These are phyloP conservation scores for Phytopythium ostracodes DNA, from an alignment of 352 stramenopile species.

Conservation along the genomic window DNA sequence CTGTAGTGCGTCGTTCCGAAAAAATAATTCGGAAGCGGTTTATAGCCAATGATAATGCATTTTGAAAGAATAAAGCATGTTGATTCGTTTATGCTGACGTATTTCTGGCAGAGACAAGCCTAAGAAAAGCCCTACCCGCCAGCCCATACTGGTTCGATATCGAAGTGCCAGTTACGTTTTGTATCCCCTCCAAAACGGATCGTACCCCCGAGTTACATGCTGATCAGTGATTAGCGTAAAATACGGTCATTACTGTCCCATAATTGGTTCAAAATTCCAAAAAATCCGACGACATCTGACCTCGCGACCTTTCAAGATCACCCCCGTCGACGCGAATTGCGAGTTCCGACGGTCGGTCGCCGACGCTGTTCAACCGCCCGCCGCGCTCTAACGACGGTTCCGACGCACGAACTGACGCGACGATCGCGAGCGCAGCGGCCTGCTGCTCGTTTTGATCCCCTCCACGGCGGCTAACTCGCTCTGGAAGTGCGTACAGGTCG, in stretches of 20 bases:
- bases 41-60: neutral
- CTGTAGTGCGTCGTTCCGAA: neutral
- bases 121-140: neutral
- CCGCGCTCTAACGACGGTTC: neutral
- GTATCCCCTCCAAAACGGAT: too few species aligned
- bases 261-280: too few species aligned
- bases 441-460: neutral
- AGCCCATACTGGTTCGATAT: neutral
- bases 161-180: neutral
- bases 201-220: too few species aligned
- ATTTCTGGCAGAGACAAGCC: neutral
- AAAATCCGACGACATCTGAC: neutral
- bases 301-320: conserved; percentile 1
- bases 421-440: neutral
- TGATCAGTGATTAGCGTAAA: too few species aligned
- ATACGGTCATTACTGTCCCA: too few species aligned
- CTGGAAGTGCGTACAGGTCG: neutral
- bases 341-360: neutral
- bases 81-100: too few species aligned
- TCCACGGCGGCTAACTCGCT: neutral
- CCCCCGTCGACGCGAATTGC: neutral
- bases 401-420: too few species aligned
- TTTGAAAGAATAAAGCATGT: too few species aligned
- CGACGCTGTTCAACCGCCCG: neutral
- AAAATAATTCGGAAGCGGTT: neutral